A percentile compares a stretch with the other conserved stretches of the same genome.
Evolutionary conservation across 2,329 filamentous ascomycete species (phyloP).

Genomic region (Daldinia sp.): DNA sequence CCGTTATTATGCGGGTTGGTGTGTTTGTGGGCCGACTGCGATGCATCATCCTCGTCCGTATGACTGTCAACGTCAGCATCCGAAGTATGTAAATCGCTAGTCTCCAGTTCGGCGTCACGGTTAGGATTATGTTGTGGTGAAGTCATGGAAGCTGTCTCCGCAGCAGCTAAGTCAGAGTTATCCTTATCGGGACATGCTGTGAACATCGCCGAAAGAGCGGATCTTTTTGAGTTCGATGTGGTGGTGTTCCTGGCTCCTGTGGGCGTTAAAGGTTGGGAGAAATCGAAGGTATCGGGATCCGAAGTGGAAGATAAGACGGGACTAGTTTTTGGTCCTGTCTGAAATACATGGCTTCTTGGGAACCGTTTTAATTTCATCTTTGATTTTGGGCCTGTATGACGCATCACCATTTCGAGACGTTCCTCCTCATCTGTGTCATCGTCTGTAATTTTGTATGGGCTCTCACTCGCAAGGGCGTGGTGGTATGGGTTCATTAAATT

Average conservation of each 20-base stretch:
- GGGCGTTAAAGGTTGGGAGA: slow-evolving; percentile 53
- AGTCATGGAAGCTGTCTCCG: slow-evolving; percentile 44
- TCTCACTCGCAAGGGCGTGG: slow-evolving; percentile 53
- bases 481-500: slow-evolving; percentile 57
- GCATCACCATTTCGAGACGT: slow-evolving; percentile 57
- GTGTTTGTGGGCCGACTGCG: slow-evolving; percentile 16
- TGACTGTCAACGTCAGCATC: slow-evolving; percentile 51
- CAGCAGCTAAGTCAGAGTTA: slow-evolving; percentile 11
- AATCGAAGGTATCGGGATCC: slow-evolving; percentile 54
- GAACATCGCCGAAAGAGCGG: slow-evolving; percentile 25
- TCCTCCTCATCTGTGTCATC: slow-evolving; percentile 61
- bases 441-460: slow-evolving; percentile 58
- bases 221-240: slow-evolving; percentile 15
- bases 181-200: slow-evolving; percentile 22
- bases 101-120: slow-evolving; percentile 42
- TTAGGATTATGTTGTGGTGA: slow-evolving; percentile 37
- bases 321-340: slow-evolving; percentile 49
- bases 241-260: slow-evolving; percentile 5
- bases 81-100: slow-evolving; percentile 47
- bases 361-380: slow-evolving; percentile 59
- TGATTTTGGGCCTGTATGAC: slow-evolving; percentile 50
- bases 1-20: neutral
- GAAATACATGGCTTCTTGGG: slow-evolving; percentile 56
- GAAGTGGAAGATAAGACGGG: slow-evolving; percentile 46
- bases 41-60: slow-evolving; percentile 46